Conservation (phyloP, 495 filamentous ascomycete species). For the Massariosphaeria phaeospora region DNA sequence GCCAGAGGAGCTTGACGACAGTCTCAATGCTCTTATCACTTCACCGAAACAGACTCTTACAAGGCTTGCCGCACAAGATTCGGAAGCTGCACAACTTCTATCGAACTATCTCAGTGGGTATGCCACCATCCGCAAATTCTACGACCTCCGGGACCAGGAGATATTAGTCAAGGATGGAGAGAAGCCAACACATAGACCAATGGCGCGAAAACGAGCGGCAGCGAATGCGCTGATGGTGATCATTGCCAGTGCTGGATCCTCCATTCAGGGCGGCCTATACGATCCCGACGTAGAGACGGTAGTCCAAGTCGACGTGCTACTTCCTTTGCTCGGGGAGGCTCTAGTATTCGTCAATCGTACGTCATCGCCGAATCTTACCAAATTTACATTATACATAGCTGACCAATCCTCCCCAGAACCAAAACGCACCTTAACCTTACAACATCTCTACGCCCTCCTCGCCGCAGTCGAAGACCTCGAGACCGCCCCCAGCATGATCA, state of each 20-base stretch:
- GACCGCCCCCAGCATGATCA: constrained; percentile 54
- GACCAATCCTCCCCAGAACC: constrained; percentile 38
- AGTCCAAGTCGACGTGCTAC: constrained; percentile 75
- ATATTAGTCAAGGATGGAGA: constrained; percentile 23
- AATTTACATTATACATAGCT: too few species aligned
- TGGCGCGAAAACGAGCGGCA: constrained; percentile 60
- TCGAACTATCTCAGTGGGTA: constrained; percentile 85
- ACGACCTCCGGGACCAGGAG: constrained; percentile 72
- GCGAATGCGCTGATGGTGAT: constrained; percentile 68
- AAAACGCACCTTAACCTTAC: constrained; percentile 50
- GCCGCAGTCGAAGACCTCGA: constrained; percentile 79
- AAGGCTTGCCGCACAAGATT: constrained; percentile 59
- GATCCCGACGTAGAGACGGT: constrained; percentile 72
- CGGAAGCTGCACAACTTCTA: constrained; percentile 72
- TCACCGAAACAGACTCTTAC: constrained; percentile 63
- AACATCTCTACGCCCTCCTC: constrained; percentile 69
- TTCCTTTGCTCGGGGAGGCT: constrained; percentile 79
- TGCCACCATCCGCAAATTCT: constrained; percentile 80
- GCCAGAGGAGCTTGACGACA: constrained; percentile 58
- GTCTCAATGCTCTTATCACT: constrained; percentile 59
- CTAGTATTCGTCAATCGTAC: constrained; percentile 65
- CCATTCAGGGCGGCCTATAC: constrained; percentile 81
- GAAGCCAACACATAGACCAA: constrained; percentile 25
- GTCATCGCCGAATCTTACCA: too few species aligned
- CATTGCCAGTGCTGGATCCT: constrained; percentile 76